Base-by-base conservation (phyloP, 2,329 filamentous ascomycete genomes). In the Cladobotryum protrusum region DNA sequence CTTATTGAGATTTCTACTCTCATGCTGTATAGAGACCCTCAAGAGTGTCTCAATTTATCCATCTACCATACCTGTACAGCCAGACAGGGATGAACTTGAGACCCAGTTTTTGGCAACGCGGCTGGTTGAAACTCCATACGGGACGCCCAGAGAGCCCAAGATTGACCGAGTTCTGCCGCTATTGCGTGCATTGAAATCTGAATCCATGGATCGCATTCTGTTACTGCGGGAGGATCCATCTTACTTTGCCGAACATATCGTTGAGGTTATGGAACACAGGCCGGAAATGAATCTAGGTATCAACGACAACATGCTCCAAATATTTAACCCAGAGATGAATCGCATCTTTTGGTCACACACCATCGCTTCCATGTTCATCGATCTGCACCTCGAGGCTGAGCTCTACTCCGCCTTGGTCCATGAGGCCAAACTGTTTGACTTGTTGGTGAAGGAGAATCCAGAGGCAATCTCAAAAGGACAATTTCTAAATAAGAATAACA, bases 221-320 rank as follows among this genome's bases (percentile, higher is more conserved):
- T 57, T 69, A 0, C 63, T 85, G 2, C 70, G 79, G 7, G 80
- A 85, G 56, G 81, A 85, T 57, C 79, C 80, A 0, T 63, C 63
- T 1, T 83, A 82, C 61, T 83, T 83, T 53, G 61, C 67, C 4
- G 66, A 76, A 2, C 49, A 63, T 1, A 42, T 80, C 1, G 53
- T 58, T 8, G 73, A 78, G 1, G 56, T 58, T 24, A 67, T 63
- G 18, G 75, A 79, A 12, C 79, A 82, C 56, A 63, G 70, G 0
- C 59, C 62, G 8, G 72, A 78, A 44, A 60, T 66, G 47, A 15
- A 78, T 15, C 67, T 60, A n/a, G 75, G 78, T 47, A 54, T 48
- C 0, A 29, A 57, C 3, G 69, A 69, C 14, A 49, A 61, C 3
- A 8, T 47, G 1, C 67, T 71, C 37, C 63, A 65, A 0, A 35